These are phyloP conservation scores for Batkoa obscura DNA, from an alignment of 371 early-diverging fungal genomes.

Conservation along the genomic window DNA sequence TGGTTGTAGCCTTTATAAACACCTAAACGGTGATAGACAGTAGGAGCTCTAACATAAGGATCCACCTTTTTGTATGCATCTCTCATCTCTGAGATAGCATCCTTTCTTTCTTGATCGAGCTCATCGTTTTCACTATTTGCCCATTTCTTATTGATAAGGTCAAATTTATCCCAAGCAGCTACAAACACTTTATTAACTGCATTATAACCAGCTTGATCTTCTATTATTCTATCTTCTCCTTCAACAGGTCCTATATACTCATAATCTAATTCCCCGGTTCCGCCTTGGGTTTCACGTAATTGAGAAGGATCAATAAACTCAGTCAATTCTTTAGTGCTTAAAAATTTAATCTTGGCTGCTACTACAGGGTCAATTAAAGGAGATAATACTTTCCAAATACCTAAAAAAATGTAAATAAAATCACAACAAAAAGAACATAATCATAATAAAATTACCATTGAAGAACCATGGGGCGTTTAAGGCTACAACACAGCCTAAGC, in stretches of 20 bases:
- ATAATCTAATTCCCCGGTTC: conserved; percentile 15
- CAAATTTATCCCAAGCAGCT: not conserved
- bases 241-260: conserved; percentile 12
- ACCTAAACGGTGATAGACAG: conserved; percentile 10
- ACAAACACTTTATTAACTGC: too few relatives aligned
- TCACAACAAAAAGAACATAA: not conserved
- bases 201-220: not conserved
- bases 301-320: conserved; percentile 29
- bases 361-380: conserved; percentile 83
- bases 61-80: conserved; percentile 11
- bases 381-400: conserved; percentile 61
- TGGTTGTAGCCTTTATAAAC: not conserved
- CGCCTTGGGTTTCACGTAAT: conserved; percentile 14
- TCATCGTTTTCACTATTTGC: not conserved
- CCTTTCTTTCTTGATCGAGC: not conserved
- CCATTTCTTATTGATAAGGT: not conserved
- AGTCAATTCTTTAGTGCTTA: conserved; percentile 28
- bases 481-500: conserved; percentile 51
- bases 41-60: conserved; percentile 10
- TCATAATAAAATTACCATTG: conserved; percentile 20
- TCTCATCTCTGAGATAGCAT: conserved; percentile 8
- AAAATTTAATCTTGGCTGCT: conserved; percentile 64
- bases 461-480: conserved; percentile 83
- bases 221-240: conserved; percentile 12
- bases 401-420: conserved; percentile 73